Evolutionary conservation across 306 rosid genomes (phyloP), one percentile per base, ranked within the genome.

Genomic region (Quercus parvula): DNA sequence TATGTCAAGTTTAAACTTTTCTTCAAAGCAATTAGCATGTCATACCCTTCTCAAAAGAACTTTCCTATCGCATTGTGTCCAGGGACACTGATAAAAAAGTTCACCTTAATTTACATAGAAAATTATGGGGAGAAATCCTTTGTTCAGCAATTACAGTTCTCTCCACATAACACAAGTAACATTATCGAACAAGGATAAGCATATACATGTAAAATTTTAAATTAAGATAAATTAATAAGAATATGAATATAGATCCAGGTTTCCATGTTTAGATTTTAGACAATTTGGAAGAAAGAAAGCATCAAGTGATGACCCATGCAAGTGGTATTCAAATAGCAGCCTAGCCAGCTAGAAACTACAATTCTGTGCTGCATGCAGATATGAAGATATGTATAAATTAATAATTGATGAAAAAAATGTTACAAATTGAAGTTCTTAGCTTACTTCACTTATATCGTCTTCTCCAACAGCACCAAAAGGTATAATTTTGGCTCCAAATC

Each of bases 381-480:
- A 68, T 33, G 22, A n/a, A 68, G 11, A 68, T 35, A 35, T 4
- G 6, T 35, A 1, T 67, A 54, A 49, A 62, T 58, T 33, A 77
- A 81, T 74, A 55, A 58, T 73, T 71, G 41, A 77, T 52, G 66
- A 64, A 74, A 8, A 76, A 73, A 57, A 75, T 58, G 28, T 41
- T 31, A 59, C 25, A 76, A 64, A 76, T 72, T 17, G 9, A 6
- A 31, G 56, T 49, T 13, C 54, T 49, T 70, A 73, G 46, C 97
- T 84, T 91, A 91, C 96, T 72, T 95, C 71, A 51, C 90, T 90
- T 74, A 95, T 30, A 83, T 95, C 98, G 85, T 95, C 99, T 88
- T 92, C 97, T 70, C 99, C 99, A 82, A 95, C 97, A 56, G 64
- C 83, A 68, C 97, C 99, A 79, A 95, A 95, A 77, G 97, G 97